Evolutionary conservation across 2,329 filamentous ascomycete species (phyloP).

Genomic region (Westerdykella ornata): DNA sequence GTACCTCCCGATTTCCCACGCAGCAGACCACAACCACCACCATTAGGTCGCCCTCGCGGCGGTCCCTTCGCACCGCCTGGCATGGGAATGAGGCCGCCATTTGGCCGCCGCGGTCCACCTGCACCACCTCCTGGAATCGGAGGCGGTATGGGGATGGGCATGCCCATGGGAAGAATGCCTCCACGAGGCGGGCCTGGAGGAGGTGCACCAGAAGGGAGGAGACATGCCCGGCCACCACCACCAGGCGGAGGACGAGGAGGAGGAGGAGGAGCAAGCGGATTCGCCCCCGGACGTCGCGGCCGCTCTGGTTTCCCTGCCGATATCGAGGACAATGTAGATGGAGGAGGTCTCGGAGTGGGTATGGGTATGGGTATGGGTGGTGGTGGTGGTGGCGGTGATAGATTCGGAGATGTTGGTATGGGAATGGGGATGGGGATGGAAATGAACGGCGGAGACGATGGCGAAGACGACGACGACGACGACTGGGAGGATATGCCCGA

Average conservation of each 20-base stretch:
- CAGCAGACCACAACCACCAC: too few relatives aligned
- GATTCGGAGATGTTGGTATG: not conserved
- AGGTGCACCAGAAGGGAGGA: not conserved
- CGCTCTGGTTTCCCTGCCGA: too few relatives aligned
- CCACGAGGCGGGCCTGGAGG: too few relatives aligned
- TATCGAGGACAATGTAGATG: not conserved
- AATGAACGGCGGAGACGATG: too few relatives aligned
- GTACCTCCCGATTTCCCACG: too few relatives aligned
- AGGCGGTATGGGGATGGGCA: constrained; percentile 2
- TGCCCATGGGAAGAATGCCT: constrained; percentile 4
- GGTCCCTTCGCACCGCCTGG: not conserved
- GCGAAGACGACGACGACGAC: too few relatives aligned
- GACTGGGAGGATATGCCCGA: not conserved
- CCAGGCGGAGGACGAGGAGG: not conserved
- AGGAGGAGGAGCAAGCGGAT: too few relatives aligned
- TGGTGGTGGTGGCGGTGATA: not conserved
- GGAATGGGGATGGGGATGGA: not conserved
- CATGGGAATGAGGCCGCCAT: not conserved
- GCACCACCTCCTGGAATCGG: not conserved
- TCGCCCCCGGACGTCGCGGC: too few relatives aligned
- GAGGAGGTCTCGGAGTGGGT: not conserved
- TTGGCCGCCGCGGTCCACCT: not conserved
- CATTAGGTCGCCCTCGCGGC: not conserved
- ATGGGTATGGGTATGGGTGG: not conserved
- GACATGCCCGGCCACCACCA: not conserved